Conservation (phyloP, 2,329 filamentous ascomycete species). For the Ophiosphaerella herpotricha region DNA sequence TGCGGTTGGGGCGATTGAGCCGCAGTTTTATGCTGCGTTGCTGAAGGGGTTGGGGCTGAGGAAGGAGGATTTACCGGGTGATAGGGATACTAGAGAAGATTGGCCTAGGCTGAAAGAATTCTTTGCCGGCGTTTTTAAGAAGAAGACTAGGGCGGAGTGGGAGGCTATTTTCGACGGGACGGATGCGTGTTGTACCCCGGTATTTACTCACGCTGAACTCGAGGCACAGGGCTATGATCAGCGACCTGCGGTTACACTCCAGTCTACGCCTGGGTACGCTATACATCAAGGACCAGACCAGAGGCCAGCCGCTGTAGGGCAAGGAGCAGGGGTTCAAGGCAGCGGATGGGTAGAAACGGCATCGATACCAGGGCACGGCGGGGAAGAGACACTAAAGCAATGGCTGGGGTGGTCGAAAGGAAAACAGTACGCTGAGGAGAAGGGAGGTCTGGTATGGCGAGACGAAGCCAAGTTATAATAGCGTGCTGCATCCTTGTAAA, state of each 20-base stretch:
- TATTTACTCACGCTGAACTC: constrained; percentile 76
- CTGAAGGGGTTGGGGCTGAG: constrained; percentile 68
- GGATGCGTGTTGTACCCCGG: constrained; percentile 91
- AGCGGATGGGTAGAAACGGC: constrained; percentile 67
- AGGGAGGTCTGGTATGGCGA: constrained; percentile 49
- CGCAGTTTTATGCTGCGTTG: constrained; percentile 76
- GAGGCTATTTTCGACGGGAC: constrained; percentile 84
- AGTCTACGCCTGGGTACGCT: constrained; percentile 69
- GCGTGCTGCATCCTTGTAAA: background rate
- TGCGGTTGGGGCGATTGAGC: constrained; percentile 89
- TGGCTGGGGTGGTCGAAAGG: constrained; percentile 83
- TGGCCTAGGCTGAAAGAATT: constrained; percentile 70
- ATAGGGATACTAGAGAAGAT: constrained; percentile 62
- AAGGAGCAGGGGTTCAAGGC: constrained; percentile 68
- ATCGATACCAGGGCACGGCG: constrained; percentile 71
- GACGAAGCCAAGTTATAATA: constrained; percentile 40
- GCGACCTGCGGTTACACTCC: constrained; percentile 70
- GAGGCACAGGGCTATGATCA: constrained; percentile 69
- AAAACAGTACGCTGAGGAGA: constrained; percentile 67
- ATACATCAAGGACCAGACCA: constrained; percentile 56
- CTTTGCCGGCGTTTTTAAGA: constrained; percentile 68
- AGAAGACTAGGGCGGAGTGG: constrained; percentile 77
- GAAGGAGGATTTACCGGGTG: constrained; percentile 49
- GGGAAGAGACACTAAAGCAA: constrained; percentile 66
- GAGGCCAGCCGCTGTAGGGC: constrained; percentile 56